Evolutionary conservation across 164 flowering plant genomes (phyloP).

Genomic region (Vitis amurensis): DNA sequence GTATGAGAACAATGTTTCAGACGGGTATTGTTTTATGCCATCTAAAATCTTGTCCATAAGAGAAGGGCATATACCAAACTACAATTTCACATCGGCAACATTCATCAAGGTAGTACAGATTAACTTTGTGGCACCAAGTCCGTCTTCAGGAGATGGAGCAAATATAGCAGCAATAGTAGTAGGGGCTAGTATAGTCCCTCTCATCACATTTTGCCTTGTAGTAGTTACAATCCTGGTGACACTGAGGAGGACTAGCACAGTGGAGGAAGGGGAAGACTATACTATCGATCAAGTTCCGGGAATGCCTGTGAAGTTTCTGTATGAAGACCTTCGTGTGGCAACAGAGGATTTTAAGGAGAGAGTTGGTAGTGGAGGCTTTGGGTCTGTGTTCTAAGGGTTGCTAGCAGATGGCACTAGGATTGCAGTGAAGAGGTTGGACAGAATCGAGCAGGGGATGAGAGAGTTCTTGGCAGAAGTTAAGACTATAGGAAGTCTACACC

Average conservation of each 20-base stretch:
- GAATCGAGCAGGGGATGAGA: slow-evolving; percentile 7
- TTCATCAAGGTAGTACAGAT: no score
- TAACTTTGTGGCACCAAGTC: no score
- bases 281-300: neutral
- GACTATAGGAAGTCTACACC: slow-evolving; percentile 9
- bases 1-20: neutral
- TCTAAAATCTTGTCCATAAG: neutral
- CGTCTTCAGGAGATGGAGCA: no score
- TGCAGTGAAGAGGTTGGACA: slow-evolving; percentile 17
- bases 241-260: no score
- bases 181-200: no score
- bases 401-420: slow-evolving; percentile 4
- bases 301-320: slow-evolving; percentile 8
- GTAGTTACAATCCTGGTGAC: no score
- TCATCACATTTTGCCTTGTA: no score
- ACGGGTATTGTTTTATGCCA: neutral
- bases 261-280: no score
- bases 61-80: neutral
- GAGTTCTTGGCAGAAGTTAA: slow-evolving; percentile 10
- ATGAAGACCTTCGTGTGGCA: slow-evolving; percentile 2
- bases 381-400: slow-evolving; percentile 10
- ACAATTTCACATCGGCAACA: neutral
- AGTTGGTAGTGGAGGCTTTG: slow-evolving; percentile 21
- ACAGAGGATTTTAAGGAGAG: slow-evolving; percentile 11
- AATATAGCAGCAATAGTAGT: no score